phyloP scores from a whole-genome alignment of 2,329 filamentous ascomycete genomes.

The Hypoxylon sp. region DNA sequence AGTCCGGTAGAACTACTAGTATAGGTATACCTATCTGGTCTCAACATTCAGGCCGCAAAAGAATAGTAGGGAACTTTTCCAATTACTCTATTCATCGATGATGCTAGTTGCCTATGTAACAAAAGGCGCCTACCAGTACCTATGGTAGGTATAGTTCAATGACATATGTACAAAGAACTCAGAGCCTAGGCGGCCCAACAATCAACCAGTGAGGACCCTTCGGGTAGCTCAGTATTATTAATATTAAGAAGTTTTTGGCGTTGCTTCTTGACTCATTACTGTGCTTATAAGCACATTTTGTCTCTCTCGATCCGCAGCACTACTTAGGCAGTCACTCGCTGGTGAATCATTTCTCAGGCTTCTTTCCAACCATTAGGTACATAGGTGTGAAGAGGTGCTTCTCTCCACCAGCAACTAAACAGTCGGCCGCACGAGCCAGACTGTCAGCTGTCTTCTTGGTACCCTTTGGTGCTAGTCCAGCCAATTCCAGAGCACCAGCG shows the following conservation, averaged over 20 bases:
- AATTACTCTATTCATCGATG: constrained; percentile 28
- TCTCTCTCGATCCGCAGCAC: constrained; percentile 7
- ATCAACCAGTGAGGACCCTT: constrained; percentile 6
- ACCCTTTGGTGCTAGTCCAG: constrained; percentile 82
- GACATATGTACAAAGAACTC: constrained; percentile 36
- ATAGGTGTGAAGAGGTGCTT: constrained; percentile 98
- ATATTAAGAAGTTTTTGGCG: constrained; percentile 33
- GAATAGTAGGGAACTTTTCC: not conserved
- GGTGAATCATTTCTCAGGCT: constrained; percentile 69
- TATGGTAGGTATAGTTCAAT: constrained; percentile 15
- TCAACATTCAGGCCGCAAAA: not conserved
- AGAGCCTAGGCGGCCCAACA: constrained; percentile 8
- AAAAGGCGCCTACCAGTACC: constrained; percentile 18
- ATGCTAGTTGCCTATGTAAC: constrained; percentile 25
- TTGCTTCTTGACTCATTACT: constrained; percentile 42
- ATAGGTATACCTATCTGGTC: too few species aligned
- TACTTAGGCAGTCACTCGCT: not conserved
- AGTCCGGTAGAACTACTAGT: too few species aligned
- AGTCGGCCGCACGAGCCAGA: constrained; percentile 84
- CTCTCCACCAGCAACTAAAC: constrained; percentile 86
- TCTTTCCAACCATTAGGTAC: constrained; percentile 96
- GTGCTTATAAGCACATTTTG: constrained; percentile 42
- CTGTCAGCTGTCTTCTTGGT: constrained; percentile 97
- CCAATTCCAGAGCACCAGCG: constrained; percentile 80
- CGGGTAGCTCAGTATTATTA: constrained; percentile 30